Percentiles rank a stretch among this genome's conserved stretches.
These are phyloP conservation scores for Hygrocybe coccinea DNA, from an alignment of 768 basidiomycete genomes.

Conservation along the genomic window DNA sequence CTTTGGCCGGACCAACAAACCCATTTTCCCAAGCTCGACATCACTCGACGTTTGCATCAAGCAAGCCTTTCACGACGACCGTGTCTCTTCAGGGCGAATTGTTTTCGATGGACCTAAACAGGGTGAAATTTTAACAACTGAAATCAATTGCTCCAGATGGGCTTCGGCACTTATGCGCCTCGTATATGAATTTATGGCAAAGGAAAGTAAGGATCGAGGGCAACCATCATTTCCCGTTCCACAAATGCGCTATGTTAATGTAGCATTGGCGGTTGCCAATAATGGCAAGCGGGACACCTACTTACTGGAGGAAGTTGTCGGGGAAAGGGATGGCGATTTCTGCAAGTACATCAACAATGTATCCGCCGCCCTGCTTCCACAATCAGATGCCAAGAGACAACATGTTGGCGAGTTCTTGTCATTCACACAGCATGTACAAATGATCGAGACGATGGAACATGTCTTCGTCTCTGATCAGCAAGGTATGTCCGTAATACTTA, in stretches of 20 bases:
- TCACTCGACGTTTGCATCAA: slow-evolving; percentile 5
- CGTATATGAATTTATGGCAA: slow-evolving; percentile 1
- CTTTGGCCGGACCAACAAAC: not conserved
- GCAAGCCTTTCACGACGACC: not conserved
- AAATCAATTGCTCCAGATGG: slow-evolving; percentile 3
- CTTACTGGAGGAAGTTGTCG: slow-evolving; percentile 19
- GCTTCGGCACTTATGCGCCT: slow-evolving; percentile 2
- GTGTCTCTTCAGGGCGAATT: not conserved
- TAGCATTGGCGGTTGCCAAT: slow-evolving; percentile 1
- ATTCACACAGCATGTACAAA: slow-evolving; percentile 27
- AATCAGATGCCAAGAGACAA: not conserved
- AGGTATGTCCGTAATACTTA: slow-evolving; percentile 12
- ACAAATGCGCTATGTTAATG: slow-evolving; percentile 5
- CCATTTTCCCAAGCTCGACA: not conserved
- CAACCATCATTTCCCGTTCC: not conserved
- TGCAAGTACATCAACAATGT: slow-evolving; percentile 25
- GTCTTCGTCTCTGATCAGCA: slow-evolving; percentile 26
- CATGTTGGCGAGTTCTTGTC: slow-evolving; percentile 17
- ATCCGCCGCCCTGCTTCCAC: slow-evolving; percentile 9
- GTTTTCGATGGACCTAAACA: slow-evolving; percentile 1
- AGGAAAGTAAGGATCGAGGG: not conserved
- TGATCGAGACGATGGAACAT: slow-evolving; percentile 16
- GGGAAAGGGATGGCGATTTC: slow-evolving; percentile 12
- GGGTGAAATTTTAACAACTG: not conserved
- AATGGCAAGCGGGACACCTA: slow-evolving; percentile 9